Conservation (phyloP, 2,329 filamentous ascomycete genomes). For the Talaromyces sp. region DNA sequence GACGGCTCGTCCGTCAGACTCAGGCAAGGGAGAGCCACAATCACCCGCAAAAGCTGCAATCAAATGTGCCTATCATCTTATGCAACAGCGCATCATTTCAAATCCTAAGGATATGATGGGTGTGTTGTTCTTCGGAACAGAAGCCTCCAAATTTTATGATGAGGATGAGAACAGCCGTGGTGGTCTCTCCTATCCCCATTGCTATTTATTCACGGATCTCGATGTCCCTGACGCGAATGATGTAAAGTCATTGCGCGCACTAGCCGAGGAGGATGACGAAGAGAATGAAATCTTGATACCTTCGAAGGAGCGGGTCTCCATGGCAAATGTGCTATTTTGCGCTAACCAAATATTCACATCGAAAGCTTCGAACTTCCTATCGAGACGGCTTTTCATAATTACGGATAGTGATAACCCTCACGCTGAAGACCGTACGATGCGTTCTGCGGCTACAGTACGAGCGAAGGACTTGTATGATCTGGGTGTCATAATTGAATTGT, state of each 20-base stretch:
- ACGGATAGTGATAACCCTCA: conserved; percentile 92
- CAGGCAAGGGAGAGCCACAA: conserved; percentile 72
- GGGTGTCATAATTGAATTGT: conserved; percentile 86
- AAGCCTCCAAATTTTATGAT: conserved; percentile 74
- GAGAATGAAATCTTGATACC: conserved; percentile 66
- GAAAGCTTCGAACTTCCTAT: conserved; percentile 90
- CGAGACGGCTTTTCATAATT: conserved; percentile 87
- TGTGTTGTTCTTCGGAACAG: conserved; percentile 83
- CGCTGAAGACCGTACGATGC: conserved; percentile 64
- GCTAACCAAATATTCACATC: conserved; percentile 96
- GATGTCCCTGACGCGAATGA: conserved; percentile 83
- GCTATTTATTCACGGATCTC: conserved; percentile 84
- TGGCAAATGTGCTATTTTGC: conserved; percentile 89
- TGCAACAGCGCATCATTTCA: conserved; percentile 98
- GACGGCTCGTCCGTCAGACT: conserved; percentile 55
- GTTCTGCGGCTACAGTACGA: conserved; percentile 73
- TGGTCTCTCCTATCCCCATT: conserved; percentile 74
- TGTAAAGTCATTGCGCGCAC: conserved; percentile 70
- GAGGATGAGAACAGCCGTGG: conserved; percentile 56
- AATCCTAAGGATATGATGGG: conserved; percentile 97
- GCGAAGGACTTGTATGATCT: conserved; percentile 95
- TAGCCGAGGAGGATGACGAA: conserved; percentile 76
- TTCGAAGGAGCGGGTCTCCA: conserved; percentile 65
- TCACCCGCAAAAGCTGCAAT: conserved; percentile 78
- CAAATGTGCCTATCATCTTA: conserved; percentile 89